Percentiles rank a stretch among this genome's conserved stretches.
Conservation (phyloP, 1,284 basidiomycete genomes). For the Puccinia hordei region DNA sequence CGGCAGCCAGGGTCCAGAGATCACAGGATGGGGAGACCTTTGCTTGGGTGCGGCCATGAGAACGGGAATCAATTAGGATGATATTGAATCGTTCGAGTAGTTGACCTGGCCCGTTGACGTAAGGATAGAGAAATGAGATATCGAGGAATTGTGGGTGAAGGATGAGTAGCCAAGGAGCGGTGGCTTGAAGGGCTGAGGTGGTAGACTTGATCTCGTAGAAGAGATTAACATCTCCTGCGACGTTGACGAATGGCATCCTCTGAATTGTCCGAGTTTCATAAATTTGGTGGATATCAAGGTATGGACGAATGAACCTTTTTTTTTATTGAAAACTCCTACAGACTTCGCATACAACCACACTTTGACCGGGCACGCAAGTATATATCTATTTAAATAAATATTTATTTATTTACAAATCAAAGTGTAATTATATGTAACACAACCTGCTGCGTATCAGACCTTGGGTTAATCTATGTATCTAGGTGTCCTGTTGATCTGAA, state of each 20-base stretch:
- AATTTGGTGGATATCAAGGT: not conserved
- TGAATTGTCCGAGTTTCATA: not conserved
- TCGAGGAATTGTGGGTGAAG: constrained; percentile 42
- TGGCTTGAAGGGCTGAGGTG: not conserved
- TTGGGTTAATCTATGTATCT: not conserved
- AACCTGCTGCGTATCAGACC: too few species aligned
- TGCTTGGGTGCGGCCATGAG: constrained; percentile 38
- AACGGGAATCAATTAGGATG: constrained; percentile 38
- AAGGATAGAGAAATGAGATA: constrained; percentile 30
- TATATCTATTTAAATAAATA: too few species aligned
- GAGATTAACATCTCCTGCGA: constrained; percentile 40
- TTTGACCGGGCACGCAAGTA: not conserved
- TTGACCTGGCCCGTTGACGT: constrained; percentile 18
- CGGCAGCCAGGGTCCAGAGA: constrained; percentile 40
- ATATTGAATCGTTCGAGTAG: constrained; percentile 40
- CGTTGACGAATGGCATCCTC: constrained; percentile 38
- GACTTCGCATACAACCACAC: constrained; percentile 13
- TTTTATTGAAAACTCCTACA: constrained; percentile 10
- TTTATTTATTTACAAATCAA: not conserved
- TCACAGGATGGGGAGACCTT: constrained; percentile 40
- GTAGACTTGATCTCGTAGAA: constrained; percentile 40
- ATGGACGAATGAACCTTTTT: constrained; percentile 1
- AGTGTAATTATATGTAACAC: not conserved
- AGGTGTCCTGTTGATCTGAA: not conserved
- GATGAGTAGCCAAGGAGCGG: constrained; percentile 43